A percentile compares a stretch with the other conserved stretches of the same genome.
Conservation (phyloP, 108 stramenopile species). For the Fragilariopsis cylindrus region DNA sequence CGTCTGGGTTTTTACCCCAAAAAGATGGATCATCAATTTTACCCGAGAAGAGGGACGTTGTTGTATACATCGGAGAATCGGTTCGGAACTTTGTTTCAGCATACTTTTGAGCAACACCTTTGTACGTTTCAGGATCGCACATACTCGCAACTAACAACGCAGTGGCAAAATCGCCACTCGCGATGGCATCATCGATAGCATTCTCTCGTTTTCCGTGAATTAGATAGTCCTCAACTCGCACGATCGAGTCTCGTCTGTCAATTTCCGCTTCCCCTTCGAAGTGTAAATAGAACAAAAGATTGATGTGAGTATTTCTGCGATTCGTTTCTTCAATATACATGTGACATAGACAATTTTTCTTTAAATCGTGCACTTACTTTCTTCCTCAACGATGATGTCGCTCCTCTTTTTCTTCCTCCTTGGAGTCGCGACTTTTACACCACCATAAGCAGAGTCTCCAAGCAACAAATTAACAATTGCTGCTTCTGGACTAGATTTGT, state of each 20-base stretch:
- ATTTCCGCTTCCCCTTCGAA: slow-evolving; percentile 10
- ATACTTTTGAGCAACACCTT: slow-evolving; percentile 55
- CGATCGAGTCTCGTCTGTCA: slow-evolving; percentile 23
- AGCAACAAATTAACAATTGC: slow-evolving; percentile 72
- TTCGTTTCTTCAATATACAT: neutral
- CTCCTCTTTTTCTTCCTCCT: slow-evolving; percentile 20
- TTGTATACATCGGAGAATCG: slow-evolving; percentile 80
- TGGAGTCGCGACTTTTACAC: slow-evolving; percentile 6
- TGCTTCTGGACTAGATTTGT: slow-evolving; percentile 54
- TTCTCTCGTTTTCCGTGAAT: slow-evolving; percentile 66
- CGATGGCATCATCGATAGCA: slow-evolving; percentile 69
- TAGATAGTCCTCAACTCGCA: slow-evolving; percentile 53
- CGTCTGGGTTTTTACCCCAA: slow-evolving; percentile 41
- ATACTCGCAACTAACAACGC: slow-evolving; percentile 76
- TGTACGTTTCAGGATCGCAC: slow-evolving; percentile 65
- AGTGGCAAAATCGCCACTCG: slow-evolving; percentile 59
- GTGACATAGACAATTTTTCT: neutral
- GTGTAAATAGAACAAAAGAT: neutral
- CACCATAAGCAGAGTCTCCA: slow-evolving; percentile 10
- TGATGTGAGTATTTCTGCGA: neutral
- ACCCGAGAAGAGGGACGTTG: slow-evolving; percentile 64
- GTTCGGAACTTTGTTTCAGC: slow-evolving; percentile 46
- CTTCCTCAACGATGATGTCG: neutral
- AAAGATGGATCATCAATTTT: slow-evolving; percentile 45
- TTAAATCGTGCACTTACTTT: slow-evolving; percentile 21